Conservation (phyloP, 495 filamentous ascomycete genomes). For the Penicillium manginii region DNA sequence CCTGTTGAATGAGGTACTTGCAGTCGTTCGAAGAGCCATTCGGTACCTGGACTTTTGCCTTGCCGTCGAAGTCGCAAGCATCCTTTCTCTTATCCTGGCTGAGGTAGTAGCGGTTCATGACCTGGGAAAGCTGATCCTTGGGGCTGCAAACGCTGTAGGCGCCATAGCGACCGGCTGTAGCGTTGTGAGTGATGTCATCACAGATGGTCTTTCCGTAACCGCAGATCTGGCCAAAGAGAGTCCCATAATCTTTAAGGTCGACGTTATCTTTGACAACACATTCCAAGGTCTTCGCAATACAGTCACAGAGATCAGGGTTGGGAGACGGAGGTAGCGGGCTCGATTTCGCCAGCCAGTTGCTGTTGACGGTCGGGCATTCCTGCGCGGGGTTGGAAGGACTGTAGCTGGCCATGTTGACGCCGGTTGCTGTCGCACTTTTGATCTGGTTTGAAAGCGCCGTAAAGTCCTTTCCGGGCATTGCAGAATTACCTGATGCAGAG, state of each 20-base stretch:
- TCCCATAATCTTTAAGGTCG: slow-evolving; percentile 55
- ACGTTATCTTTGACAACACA: slow-evolving; percentile 64
- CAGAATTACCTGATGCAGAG: slow-evolving; percentile 54
- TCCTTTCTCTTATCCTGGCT: slow-evolving; percentile 41
- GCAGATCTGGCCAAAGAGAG: slow-evolving; percentile 78
- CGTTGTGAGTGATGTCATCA: slow-evolving; percentile 71
- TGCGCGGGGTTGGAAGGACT: slow-evolving; percentile 71
- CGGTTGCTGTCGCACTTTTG: slow-evolving; percentile 63
- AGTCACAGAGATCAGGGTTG: slow-evolving; percentile 74
- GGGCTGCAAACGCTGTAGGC: slow-evolving; percentile 83
- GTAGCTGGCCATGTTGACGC: slow-evolving; percentile 65
- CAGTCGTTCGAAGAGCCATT: slow-evolving; percentile 54
- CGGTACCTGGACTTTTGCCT: slow-evolving; percentile 57
- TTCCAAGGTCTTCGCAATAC: slow-evolving; percentile 72
- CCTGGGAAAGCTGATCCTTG: slow-evolving; percentile 77
- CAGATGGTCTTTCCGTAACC: slow-evolving; percentile 58
- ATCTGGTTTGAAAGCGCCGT: slow-evolving; percentile 70
- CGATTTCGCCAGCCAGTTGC: slow-evolving; percentile 68
- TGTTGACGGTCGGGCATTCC: slow-evolving; percentile 67
- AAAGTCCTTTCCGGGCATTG: slow-evolving; percentile 70
- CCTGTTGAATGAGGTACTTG: slow-evolving; percentile 57
- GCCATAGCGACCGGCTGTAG: slow-evolving; percentile 74
- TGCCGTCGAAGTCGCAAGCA: slow-evolving; percentile 81
- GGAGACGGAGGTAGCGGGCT: slow-evolving; percentile 76
- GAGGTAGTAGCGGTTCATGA: slow-evolving; percentile 79